Evolutionary conservation across 2,329 filamentous ascomycete species (phyloP).

Genomic region (Xylariomycetidae sp.): DNA sequence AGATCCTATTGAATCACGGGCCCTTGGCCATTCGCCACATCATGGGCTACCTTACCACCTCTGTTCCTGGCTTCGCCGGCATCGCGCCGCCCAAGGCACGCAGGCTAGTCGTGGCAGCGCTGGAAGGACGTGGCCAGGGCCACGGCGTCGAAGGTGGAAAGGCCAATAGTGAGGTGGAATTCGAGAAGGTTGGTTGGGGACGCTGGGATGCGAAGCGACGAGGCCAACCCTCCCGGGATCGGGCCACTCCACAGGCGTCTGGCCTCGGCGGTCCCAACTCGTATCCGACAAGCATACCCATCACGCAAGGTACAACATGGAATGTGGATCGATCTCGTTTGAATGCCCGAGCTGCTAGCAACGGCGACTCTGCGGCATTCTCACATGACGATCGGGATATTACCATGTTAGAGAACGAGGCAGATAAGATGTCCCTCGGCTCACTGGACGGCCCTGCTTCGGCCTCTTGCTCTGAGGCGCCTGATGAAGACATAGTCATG

Average conservation of each 20-base stretch:
- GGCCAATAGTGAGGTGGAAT: slow-evolving; percentile 68
- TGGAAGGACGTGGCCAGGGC: slow-evolving; percentile 68
- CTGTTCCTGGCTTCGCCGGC: slow-evolving; percentile 85
- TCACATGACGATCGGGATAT: slow-evolving; percentile 65
- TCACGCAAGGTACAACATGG: slow-evolving; percentile 41
- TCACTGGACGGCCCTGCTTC: slow-evolving; percentile 61
- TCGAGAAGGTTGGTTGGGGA: slow-evolving; percentile 96
- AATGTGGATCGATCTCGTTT: slow-evolving; percentile 44
- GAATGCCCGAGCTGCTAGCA: slow-evolving; percentile 52
- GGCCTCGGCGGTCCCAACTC: slow-evolving; percentile 35
- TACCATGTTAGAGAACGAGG: slow-evolving; percentile 75
- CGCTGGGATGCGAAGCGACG: slow-evolving; percentile 83
- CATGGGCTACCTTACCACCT: slow-evolving; percentile 89
- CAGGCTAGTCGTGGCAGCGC: slow-evolving; percentile 82
- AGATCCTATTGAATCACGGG: slow-evolving; percentile 84
- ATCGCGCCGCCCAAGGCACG: slow-evolving; percentile 88
- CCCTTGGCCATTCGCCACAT: slow-evolving; percentile 92
- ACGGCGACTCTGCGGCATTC: slow-evolving; percentile 69
- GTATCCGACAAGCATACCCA: slow-evolving; percentile 52
- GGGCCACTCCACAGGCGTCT: slow-evolving; percentile 36
- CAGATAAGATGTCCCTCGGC: slow-evolving; percentile 91
- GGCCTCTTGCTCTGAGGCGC: slow-evolving; percentile 72
- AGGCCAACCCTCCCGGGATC: slow-evolving; percentile 52
- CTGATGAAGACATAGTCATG: slow-evolving; percentile 59
- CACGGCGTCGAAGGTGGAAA: slow-evolving; percentile 55